Evolutionary conservation across 192 early-diverging fungal species (phyloP).

Genomic region (Geosiphon pyriformis): DNA sequence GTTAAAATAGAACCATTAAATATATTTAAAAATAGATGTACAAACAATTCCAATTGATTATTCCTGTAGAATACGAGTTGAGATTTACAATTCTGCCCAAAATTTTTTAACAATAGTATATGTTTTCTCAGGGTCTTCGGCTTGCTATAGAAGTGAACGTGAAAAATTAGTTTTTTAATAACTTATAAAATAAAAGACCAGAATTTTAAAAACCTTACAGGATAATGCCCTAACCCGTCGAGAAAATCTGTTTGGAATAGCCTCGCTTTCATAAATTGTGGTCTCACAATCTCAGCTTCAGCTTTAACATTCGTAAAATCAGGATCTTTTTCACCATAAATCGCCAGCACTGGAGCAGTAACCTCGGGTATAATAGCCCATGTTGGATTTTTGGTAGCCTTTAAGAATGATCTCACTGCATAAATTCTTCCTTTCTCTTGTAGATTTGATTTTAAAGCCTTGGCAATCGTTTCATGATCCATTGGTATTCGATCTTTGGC

Average conservation of each 20-base stretch:
- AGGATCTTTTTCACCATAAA: slow-evolving; percentile 6
- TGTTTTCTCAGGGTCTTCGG: no score
- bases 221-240: slow-evolving; percentile 2
- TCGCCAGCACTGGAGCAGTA: neutral
- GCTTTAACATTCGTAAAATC: neutral
- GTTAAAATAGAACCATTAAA: no score
- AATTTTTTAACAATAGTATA: no score
- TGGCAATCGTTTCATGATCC: neutral
- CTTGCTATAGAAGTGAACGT: no score
- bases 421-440: neutral
- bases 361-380: neutral
- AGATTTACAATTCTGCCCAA: no score
- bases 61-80: no score
- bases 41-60: no score
- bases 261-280: neutral
- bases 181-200: no score
- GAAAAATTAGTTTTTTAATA: no score
- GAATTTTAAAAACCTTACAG: neutral
- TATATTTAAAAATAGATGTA: no score
- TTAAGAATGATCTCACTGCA: neutral
- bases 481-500: neutral
- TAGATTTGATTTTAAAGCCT: neutral
- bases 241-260: neutral
- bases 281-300: neutral
- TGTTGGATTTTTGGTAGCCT: slow-evolving; percentile 5